A percentile compares a stretch with the other conserved stretches of the same genome.
Evolutionary conservation across 495 filamentous ascomycete genomes (phyloP).

Genomic region (Bathelium albidoporum): DNA sequence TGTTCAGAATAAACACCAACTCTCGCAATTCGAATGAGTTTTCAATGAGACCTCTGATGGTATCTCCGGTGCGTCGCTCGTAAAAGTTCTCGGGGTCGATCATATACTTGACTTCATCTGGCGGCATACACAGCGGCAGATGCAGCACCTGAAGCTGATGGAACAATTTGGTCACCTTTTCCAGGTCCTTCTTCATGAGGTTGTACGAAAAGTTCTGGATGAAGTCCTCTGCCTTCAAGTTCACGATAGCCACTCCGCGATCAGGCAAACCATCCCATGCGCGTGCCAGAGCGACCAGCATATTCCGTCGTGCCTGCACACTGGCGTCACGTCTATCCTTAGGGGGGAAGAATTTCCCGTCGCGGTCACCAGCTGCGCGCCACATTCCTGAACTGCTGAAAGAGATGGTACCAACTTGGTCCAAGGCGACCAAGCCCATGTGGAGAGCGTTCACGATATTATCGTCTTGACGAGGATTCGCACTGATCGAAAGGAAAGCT

Average conservation of each 20-base stretch:
- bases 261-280: not conserved
- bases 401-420: not conserved
- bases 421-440: not conserved
- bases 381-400: not conserved
- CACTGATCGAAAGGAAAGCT: not conserved
- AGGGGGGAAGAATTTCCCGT: not conserved
- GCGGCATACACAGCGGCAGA: not conserved
- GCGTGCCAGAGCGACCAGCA: not conserved
- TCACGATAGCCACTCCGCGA: not conserved
- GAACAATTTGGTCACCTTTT: not conserved
- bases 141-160: not conserved
- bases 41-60: not conserved
- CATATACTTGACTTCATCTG: not conserved
- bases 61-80: not conserved
- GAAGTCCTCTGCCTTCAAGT: not conserved
- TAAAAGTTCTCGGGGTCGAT: not conserved
- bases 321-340: not conserved
- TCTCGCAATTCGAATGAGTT: not conserved
- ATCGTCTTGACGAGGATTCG: not conserved
- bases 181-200: not conserved
- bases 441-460: not conserved
- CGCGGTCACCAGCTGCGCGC: not conserved
- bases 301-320: not conserved
- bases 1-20: not conserved
- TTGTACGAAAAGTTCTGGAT: not conserved